phyloP scores from a whole-genome alignment of 2,329 filamentous ascomycete species.

The Trichoderma endophyticum region DNA sequence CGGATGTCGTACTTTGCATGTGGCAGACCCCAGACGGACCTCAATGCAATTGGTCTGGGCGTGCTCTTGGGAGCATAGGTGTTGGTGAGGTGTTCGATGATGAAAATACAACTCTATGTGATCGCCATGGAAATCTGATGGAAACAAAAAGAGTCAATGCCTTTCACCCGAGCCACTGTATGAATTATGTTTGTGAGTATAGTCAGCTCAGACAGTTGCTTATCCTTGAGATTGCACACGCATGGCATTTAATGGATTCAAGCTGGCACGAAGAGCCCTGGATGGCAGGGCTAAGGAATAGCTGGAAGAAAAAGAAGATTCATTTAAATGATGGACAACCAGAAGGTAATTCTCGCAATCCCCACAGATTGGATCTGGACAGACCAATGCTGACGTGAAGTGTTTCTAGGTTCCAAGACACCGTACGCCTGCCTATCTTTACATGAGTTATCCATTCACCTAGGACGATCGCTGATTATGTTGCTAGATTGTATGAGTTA shows the following conservation, averaged over 20 bases:
- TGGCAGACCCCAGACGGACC: neutral
- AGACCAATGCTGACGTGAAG: no score
- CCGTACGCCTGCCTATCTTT: no score
- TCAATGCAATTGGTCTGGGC: neutral
- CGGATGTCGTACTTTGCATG: neutral
- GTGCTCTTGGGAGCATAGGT: neutral
- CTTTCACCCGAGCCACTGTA: neutral
- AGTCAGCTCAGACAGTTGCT: neutral
- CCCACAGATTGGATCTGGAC: no score
- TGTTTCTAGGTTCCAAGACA: no score
- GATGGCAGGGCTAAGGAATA: neutral
- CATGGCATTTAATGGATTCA: neutral
- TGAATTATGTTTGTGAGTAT: neutral
- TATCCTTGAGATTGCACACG: neutral
- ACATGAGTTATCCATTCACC: no score
- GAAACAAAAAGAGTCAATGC: neutral
- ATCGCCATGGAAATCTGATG: neutral
- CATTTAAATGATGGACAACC: no score
- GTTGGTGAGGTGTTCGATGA: neutral
- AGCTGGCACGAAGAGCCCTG: neutral
- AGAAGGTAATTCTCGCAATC: no score
- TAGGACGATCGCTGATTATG: no score
- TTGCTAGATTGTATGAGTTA: neutral
- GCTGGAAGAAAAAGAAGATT: neutral
- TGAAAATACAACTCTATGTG: neutral